Conservation (phyloP, 2,329 filamentous ascomycete species). For the Trichoderma sp. region DNA sequence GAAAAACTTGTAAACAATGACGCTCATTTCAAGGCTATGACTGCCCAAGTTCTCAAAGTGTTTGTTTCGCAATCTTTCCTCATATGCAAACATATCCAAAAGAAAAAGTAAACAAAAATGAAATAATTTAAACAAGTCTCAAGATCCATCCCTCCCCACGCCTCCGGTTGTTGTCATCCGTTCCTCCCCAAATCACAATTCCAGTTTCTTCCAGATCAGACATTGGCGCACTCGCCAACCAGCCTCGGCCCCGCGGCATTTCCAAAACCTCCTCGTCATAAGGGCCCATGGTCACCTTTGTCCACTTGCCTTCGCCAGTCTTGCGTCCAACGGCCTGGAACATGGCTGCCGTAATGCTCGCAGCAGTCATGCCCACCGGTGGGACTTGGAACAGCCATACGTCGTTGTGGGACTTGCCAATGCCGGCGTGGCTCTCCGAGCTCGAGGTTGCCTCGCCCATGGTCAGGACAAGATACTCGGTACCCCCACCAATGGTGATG, state of each 20-base stretch:
- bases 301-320: conserved; percentile 64
- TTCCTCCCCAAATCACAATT: conserved; percentile 64
- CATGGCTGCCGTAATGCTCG: conserved; percentile 60
- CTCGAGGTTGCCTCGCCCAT: conserved; percentile 61
- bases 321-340: conserved; percentile 56
- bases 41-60: not conserved
- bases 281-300: conserved; percentile 50
- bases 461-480: conserved; percentile 65
- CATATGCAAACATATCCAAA: conserved; percentile 10
- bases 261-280: conserved; percentile 58
- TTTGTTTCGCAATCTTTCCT: conserved; percentile 9
- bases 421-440: conserved; percentile 52
- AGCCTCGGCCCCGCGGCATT: conserved; percentile 58
- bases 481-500: conserved; percentile 61
- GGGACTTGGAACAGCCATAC: conserved; percentile 68
- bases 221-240: conserved; percentile 60
- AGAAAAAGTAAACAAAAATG: not conserved
- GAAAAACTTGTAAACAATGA: not conserved
- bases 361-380: conserved; percentile 56
- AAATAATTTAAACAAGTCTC: conserved; percentile 48
- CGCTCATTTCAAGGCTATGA: not conserved
- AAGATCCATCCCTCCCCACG: conserved; percentile 68
- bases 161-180: conserved; percentile 54
- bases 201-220: conserved; percentile 63
- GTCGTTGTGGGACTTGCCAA: conserved; percentile 61